Conservation (phyloP, 2,329 filamentous ascomycete genomes). For the Ramichloridium luteum region DNA sequence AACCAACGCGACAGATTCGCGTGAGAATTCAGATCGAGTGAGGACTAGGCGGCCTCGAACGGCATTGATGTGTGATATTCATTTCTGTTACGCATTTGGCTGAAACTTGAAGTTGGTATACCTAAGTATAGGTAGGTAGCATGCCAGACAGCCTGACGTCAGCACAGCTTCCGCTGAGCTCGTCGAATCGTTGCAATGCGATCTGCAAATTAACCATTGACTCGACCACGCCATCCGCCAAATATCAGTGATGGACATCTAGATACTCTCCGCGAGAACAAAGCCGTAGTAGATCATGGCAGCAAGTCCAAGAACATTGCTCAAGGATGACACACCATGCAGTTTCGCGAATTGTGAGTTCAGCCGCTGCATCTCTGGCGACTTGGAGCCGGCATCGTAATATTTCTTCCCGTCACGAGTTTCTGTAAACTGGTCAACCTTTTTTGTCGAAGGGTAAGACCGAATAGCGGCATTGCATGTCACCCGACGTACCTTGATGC, state of each 20-base stretch:
- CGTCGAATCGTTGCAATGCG: too few species aligned
- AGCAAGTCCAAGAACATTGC: conserved; percentile 62
- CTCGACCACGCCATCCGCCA: too few species aligned
- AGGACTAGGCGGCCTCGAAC: too few species aligned
- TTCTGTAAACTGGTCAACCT: conserved; percentile 38
- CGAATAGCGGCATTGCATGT: too few species aligned
- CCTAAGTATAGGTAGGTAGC: too few species aligned
- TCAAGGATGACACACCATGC: conserved; percentile 68
- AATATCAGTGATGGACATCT: too few species aligned
- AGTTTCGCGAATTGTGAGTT: conserved; percentile 69
- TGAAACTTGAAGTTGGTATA: too few species aligned
- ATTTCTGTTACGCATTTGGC: too few species aligned
- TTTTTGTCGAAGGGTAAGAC: neutral
- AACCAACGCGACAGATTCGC: neutral
- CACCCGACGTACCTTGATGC: conserved; percentile 53
- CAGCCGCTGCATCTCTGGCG: conserved; percentile 66
- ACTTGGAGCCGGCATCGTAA: conserved; percentile 67
- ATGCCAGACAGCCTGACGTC: too few species aligned
- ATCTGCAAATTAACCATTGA: too few species aligned
- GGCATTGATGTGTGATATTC: conserved; percentile 22
- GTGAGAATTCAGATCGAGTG: too few species aligned
- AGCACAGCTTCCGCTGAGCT: too few species aligned
- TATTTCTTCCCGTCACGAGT: conserved; percentile 81
- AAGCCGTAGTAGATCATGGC: conserved; percentile 68
- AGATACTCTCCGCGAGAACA: conserved; percentile 53